Evolutionary conservation across 106 monocot genomes (phyloP), one percentile per base, ranked within the genome.

Genomic region (Triglochin maritima): DNA sequence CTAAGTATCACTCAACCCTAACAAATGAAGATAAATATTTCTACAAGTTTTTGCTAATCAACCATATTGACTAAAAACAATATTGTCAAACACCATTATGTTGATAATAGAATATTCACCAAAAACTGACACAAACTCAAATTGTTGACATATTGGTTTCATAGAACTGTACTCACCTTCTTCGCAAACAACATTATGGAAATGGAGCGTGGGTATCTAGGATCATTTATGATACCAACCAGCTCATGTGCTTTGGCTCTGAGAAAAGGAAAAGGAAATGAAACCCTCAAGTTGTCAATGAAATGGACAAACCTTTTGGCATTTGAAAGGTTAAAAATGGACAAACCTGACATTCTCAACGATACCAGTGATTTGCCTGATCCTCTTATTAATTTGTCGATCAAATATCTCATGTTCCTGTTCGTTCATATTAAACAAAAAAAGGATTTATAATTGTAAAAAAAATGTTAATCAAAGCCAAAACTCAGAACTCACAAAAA

Each of bases 301-400:
- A 7, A 13, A 46, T 46, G 9, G 46, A 8, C 44, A 45, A 11
- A 9, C 9, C 2, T 62, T 44, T 46, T 11, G 12, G 62, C 8
- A 29, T 3, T 6, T 59, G 44, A 52, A 53, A 62, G 29, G 12
- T 7, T 44, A 63, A 63, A 72, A n/a, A 6, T 4, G 16, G 50
- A 4, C 68, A 63, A 62, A 89, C 93, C 83, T 89, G n/a, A 82
- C 86, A 75, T 57, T 88, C 47, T 89, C 85, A 50, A 82, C 50
- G 0, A 72, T 89, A 13, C 81, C 81, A 50, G 69, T 78, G 71
- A 86, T 63, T 78, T 89, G 85, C 16, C 71, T 76, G 8, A 94
- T 57, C 59, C 52, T 70, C 55, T 81, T 84, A 17, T 60, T 63
- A 62, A 94, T 84, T 70, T 82, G 81, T 46, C 84, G 58, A 43